A percentile compares a stretch with the other conserved stretches of the same genome.
These are phyloP conservation scores for Lipomyces yarrowii DNA, from an alignment of 1,139 yeast genomes.

Conservation along the genomic window DNA sequence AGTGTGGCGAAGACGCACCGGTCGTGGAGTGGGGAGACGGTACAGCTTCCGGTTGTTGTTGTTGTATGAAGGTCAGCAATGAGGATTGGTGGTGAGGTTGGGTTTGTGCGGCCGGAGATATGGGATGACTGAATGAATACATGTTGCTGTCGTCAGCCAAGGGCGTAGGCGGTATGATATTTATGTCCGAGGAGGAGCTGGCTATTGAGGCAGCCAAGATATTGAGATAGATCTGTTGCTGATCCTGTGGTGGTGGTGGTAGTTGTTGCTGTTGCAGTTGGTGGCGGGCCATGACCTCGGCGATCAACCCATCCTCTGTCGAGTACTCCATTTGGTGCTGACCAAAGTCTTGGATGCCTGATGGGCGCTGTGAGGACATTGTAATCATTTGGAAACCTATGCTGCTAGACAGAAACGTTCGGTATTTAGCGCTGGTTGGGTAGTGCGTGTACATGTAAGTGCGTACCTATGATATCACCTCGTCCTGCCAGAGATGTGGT, in stretches of 20 bases:
- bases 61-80: neutral
- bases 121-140: neutral
- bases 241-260: no score
- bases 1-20: neutral
- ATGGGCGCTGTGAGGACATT: constrained; percentile 1
- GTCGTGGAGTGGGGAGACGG: neutral
- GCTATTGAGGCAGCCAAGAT: neutral
- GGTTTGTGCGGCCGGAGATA: neutral
- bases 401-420: neutral
- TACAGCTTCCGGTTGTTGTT: neutral
- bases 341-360: neutral
- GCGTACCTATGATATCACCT: neutral
- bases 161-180: neutral
- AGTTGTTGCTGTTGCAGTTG: constrained; percentile 1
- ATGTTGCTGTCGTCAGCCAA: neutral
- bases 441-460: no score
- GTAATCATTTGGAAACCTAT: neutral
- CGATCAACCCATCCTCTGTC: neutral
- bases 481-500: neutral
- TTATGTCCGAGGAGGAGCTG: neutral
- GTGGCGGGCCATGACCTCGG: neutral
- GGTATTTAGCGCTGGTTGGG: neutral
- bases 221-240: neutral
- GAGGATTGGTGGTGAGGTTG: neutral
- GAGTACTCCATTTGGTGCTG: neutral